Base-by-base conservation (phyloP, 139 green algal genomes). In the Chlorella sp. region DNA sequence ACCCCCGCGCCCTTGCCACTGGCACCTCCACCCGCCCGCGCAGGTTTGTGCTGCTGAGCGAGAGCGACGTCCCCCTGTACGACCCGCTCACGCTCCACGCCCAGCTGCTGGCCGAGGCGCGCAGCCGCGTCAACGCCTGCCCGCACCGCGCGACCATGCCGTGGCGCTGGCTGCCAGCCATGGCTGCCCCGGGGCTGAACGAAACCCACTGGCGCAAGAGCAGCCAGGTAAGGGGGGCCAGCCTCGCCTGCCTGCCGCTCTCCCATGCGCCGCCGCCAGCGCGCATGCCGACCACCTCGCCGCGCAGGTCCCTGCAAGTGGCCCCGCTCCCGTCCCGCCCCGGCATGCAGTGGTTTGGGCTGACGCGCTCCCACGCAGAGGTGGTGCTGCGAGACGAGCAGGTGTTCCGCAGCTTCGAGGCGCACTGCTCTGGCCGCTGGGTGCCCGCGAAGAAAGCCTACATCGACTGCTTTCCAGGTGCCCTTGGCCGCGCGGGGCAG, bases 31-130 rank as follows among this genome's bases (percentile, higher is more conserved):
- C 51, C 50, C 51, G 2, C n/a, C 5, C 17, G 2, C 1, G 21
- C 59, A 77, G 72, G 27, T 89, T 89, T 73, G 46, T 84, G 71
- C 77, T 89, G 41, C 25, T 85, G 21, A 81, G 59, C 41, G 84
- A 87, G 29, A 60, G 61, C 41, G 74, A 73, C 46, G 14, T 89
- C 17, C 81, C 84, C 14, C 77, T 89, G 59, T 80, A 81, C 35
- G 68, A 85, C 40, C 81, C 84, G 4, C 45, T 79, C 35, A 74
- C 75, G 62, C 36, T 87, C 5, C 84, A 82, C 58, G 58, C 77
- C 46, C 84, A 87, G 78, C 67, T 89, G 4, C 67, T 84, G 60
- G 17, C 15, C 8, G 75, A 83, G 62, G 23, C n/a, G 29, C 33
- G 41, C 51, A 67, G 40, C 21, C 71, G 60, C 33, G 36, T 83